Evolutionary conservation across 148 eudicot genomes (phyloP).

Genomic region (Rhododendron henanense): DNA sequence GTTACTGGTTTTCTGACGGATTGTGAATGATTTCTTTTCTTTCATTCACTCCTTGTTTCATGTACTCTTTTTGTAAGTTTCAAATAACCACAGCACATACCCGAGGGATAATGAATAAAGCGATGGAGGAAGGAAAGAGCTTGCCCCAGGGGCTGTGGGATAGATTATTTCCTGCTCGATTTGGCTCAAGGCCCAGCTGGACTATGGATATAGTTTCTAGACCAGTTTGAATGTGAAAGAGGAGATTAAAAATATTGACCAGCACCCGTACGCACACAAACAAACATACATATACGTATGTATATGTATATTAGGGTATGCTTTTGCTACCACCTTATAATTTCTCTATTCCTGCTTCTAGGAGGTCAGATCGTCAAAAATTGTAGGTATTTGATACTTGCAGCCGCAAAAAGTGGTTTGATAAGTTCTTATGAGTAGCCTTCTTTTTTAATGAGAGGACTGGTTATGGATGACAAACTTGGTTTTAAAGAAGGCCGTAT

Average conservation of each 20-base stretch:
- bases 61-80: too few species aligned
- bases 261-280: not conserved
- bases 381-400: not conserved
- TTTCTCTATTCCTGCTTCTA: not conserved
- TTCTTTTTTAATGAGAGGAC: not conserved
- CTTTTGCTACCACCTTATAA: not conserved
- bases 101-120: not conserved
- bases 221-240: not conserved
- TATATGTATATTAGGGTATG: not conserved
- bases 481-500: not conserved
- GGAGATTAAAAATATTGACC: not conserved
- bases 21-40: not conserved
- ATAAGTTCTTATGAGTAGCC: not conserved
- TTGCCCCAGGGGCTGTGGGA: not conserved
- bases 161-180: not conserved
- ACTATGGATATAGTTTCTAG: not conserved
- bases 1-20: not conserved
- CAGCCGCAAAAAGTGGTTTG: not conserved
- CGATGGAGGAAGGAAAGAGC: not conserved
- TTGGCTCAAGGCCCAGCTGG: not conserved
- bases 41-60: not conserved
- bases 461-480: not conserved
- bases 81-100: not conserved
- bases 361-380: not conserved
- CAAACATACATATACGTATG: not conserved